Evolutionary conservation across 2,329 filamentous ascomycete genomes (phyloP).

Genomic region (Madurella mycetomatis): DNA sequence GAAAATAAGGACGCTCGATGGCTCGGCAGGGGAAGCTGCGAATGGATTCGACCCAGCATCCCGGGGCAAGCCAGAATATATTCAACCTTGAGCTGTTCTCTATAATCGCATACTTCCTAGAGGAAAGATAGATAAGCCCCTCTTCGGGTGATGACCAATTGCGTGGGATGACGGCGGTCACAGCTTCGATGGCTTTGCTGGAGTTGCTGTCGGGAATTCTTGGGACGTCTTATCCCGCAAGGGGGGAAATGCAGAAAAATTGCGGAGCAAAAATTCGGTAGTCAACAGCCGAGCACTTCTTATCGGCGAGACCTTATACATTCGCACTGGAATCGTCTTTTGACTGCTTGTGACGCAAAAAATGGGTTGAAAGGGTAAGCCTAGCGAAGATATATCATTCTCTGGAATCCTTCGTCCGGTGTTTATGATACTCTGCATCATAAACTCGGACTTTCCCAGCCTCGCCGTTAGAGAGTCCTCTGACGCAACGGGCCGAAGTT

Average conservation of each 20-base stretch:
- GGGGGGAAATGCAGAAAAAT: constrained; percentile 5
- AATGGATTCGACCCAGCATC: constrained; percentile 6
- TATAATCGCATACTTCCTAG: constrained; percentile 8
- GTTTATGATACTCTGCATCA: background rate
- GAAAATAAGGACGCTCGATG: background rate
- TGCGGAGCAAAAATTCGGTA: background rate
- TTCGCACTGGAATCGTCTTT: too few relatives aligned
- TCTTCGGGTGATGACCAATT: constrained; percentile 15
- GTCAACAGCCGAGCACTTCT: too few relatives aligned
- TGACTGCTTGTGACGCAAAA: too few relatives aligned
- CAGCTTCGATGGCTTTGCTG: constrained; percentile 8
- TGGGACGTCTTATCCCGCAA: constrained; percentile 11
- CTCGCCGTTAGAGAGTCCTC: too few relatives aligned
- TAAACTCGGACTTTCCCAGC: background rate
- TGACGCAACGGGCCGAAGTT: too few relatives aligned
- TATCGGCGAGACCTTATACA: too few relatives aligned
- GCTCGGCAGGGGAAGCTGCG: constrained; percentile 3
- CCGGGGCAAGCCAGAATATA: background rate
- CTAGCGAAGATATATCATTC: too few relatives aligned
- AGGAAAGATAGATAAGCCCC: background rate
- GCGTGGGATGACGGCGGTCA: constrained; percentile 14
- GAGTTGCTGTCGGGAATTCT: constrained; percentile 10
- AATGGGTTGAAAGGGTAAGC: too few relatives aligned
- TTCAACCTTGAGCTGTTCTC: background rate
- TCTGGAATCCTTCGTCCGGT: background rate